Evolutionary conservation across 208 protist species (phyloP).

Genomic region (Leishmania gerbilli): DNA sequence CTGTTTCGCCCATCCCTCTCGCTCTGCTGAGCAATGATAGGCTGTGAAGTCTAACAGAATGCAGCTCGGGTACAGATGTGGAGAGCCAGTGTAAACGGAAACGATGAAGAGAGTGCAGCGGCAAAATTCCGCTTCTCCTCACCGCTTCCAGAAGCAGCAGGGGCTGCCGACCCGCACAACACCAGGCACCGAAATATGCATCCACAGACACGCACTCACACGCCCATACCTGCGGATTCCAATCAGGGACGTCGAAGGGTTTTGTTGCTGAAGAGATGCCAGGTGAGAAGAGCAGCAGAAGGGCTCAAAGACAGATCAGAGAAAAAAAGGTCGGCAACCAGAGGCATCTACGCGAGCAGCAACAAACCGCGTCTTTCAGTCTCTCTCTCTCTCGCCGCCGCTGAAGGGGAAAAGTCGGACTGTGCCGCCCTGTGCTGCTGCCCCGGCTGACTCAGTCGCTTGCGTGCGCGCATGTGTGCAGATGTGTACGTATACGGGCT

Average conservation of each 20-base stretch:
- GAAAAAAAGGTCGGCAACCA: too few relatives aligned
- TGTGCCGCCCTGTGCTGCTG: too few relatives aligned
- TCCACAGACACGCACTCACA: not conserved
- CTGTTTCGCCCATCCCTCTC: not conserved
- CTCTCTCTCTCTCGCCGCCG: too few relatives aligned
- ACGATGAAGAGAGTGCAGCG: not conserved
- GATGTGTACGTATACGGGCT: not conserved
- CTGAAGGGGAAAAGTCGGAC: too few relatives aligned
- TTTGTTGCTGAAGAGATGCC: not conserved
- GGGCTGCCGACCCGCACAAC: not conserved
- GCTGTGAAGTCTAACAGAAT: not conserved
- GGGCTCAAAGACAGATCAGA: too few relatives aligned
- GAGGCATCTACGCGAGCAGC: too few relatives aligned
- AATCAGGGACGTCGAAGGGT: not conserved
- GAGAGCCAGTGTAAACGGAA: not conserved
- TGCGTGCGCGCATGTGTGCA: not conserved
- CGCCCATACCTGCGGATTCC: not conserved
- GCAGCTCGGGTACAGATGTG: not conserved
- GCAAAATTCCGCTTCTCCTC: not conserved
- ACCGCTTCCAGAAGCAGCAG: too few relatives aligned
- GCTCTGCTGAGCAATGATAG: not conserved
- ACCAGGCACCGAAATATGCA: not conserved
- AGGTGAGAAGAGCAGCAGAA: not conserved
- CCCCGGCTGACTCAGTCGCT: too few relatives aligned
- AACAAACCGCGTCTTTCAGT: too few relatives aligned